Percentiles rank a stretch among this genome's conserved stretches.
Evolutionary conservation across 805 yeast species (phyloP).

Genomic region (Pachysolen tannophilus): DNA sequence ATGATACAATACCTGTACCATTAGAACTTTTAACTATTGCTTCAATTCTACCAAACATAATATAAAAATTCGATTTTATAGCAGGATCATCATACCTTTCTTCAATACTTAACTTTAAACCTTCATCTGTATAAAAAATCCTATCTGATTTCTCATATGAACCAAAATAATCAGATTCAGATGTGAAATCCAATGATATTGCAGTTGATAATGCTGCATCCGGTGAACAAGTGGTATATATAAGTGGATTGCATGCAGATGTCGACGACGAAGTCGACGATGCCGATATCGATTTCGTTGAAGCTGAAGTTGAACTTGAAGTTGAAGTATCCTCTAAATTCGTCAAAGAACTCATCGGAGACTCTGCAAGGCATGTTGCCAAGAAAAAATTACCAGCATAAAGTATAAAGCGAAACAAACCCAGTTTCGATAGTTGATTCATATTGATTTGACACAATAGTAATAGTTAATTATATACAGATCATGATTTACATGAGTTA

Average conservation of each 20-base stretch:
- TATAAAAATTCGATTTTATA: constrained; percentile 66
- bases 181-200: constrained; percentile 42
- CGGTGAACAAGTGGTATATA: constrained; percentile 21
- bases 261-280: constrained; percentile 2
- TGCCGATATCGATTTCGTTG: too few relatives aligned
- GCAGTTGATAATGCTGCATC: constrained; percentile 60
- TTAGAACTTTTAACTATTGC: constrained; percentile 62
- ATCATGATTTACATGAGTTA: too few relatives aligned
- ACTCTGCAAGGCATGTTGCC: too few relatives aligned
- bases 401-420: too few relatives aligned
- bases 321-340: too few relatives aligned
- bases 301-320: too few relatives aligned
- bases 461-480: too few relatives aligned
- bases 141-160: constrained; percentile 33
- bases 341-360: too few relatives aligned
- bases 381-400: too few relatives aligned
- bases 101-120: constrained; percentile 53
- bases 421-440: too few relatives aligned
- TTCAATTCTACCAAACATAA: constrained; percentile 85
- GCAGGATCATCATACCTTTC: constrained; percentile 74
- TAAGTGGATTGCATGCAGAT: constrained; percentile 24
- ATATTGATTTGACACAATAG: too few relatives aligned
- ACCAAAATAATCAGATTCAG: constrained; percentile 36
- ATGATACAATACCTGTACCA: constrained; percentile 75
- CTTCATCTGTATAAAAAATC: constrained; percentile 42